Conservation (phyloP, 2,329 filamentous ascomycete species). For the Aspergillus fumigatiaffinis region DNA sequence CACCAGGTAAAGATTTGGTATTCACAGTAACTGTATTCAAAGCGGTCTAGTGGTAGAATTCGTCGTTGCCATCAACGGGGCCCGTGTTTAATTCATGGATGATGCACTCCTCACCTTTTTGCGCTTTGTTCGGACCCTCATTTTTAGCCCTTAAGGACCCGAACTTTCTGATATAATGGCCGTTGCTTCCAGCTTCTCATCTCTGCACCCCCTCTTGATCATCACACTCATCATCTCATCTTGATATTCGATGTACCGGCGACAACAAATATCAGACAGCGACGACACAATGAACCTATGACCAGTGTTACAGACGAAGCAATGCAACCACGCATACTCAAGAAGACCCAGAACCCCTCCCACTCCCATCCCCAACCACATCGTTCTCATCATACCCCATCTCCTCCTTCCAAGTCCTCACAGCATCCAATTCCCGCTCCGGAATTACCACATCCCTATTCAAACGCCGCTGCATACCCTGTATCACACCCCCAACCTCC, state of each 20-base stretch:
- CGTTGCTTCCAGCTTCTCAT: no score
- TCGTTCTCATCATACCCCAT: neutral
- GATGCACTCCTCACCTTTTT: constrained; percentile 20
- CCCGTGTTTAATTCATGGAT: constrained; percentile 47
- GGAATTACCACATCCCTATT: neutral
- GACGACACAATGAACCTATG: no score
- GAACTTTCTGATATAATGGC: no score
- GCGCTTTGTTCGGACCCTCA: no score
- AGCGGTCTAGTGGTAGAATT: constrained; percentile 43
- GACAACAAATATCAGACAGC: neutral
- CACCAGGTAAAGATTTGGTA: constrained; percentile 6
- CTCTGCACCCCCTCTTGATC: no score
- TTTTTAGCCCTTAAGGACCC: no score
- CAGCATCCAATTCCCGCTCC: neutral
- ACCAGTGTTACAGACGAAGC: no score
- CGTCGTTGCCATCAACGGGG: constrained; percentile 45
- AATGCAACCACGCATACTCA: neutral
- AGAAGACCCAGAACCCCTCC: neutral
- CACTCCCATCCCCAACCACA: neutral
- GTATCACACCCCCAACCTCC: neutral
- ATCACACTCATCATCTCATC: no score
- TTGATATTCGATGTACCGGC: no score
- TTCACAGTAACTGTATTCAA: constrained; percentile 6
- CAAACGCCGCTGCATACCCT: neutral
- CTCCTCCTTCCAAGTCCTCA: neutral